A percentile compares a stretch with the other conserved stretches of the same genome.
These are phyloP conservation scores for Blakeslea trispora DNA, from an alignment of 371 early-diverging fungal genomes.

Conservation along the genomic window DNA sequence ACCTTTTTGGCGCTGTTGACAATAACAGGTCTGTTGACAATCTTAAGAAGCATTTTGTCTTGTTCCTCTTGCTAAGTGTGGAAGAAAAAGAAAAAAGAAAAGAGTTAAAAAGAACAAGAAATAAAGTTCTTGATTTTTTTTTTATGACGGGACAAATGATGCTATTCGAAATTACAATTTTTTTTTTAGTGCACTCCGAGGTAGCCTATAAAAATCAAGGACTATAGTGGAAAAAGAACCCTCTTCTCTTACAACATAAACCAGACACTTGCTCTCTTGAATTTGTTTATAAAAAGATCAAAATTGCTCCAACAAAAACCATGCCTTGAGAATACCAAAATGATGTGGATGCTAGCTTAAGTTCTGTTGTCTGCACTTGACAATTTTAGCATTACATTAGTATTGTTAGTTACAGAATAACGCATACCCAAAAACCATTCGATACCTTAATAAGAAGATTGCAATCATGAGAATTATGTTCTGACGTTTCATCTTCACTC, in stretches of 20 bases:
- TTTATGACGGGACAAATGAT: conserved; percentile 8
- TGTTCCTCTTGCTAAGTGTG: no score
- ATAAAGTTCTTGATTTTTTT: neutral
- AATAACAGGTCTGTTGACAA: conserved; percentile 28
- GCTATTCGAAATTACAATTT: conserved; percentile 7
- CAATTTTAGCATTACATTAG: no score
- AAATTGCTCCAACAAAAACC: no score
- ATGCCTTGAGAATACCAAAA: no score
- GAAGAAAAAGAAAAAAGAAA: conserved; percentile 11
- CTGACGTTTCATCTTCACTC: no score
- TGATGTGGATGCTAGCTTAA: no score
- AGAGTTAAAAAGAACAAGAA: conserved; percentile 6
- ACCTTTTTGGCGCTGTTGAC: conserved; percentile 25
- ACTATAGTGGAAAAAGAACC: no score
- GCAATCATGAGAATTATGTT: no score
- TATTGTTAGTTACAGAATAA: no score
- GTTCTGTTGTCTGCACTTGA: no score
- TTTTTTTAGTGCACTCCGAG: conserved; percentile 16
- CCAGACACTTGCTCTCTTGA: neutral
- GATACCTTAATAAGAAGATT: no score
- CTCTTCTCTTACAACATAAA: neutral
- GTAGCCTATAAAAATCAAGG: conserved; percentile 4
- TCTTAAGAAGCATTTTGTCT: conserved; percentile 34
- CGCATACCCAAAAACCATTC: no score
- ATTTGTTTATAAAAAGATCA: neutral